Conservation (phyloP, 2,329 filamentous ascomycete genomes). For the Nannizziopsis arthrosporioides region DNA sequence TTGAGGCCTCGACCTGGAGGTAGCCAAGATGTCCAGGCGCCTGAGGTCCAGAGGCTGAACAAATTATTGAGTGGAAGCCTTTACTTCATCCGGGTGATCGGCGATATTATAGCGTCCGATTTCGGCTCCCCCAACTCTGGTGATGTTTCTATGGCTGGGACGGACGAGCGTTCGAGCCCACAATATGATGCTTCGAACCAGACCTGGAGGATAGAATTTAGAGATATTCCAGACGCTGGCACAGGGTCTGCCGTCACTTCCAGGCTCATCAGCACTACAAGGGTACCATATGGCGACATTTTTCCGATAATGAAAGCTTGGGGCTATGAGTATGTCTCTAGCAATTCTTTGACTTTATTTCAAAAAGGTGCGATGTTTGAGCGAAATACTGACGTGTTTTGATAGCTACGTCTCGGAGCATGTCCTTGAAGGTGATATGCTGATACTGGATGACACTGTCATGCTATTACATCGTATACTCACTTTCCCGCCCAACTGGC, state of each 20-base stretch:
- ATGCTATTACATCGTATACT: conserved; percentile 47
- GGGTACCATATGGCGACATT: conserved; percentile 40
- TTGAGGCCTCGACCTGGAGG: conserved; percentile 32
- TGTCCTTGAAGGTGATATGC: conserved; percentile 45
- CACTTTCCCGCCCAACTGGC: conserved; percentile 31
- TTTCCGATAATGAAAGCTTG: conserved; percentile 40
- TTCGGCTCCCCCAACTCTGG: conserved; percentile 20
- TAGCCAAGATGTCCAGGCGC: conserved; percentile 35
- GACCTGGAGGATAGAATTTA: conserved; percentile 37
- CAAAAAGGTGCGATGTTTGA: not conserved
- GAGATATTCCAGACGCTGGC: conserved; percentile 41
- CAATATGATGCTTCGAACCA: conserved; percentile 29
- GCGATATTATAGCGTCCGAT: conserved; percentile 30
- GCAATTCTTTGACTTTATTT: conserved; percentile 7
- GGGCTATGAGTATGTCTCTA: conserved; percentile 41
- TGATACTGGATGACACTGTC: conserved; percentile 47
- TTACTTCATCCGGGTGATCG: conserved; percentile 44
- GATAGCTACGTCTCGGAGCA: conserved; percentile 47
- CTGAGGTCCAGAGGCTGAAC: conserved; percentile 36
- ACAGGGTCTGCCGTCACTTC: conserved; percentile 44
- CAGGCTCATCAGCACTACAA: conserved; percentile 40
- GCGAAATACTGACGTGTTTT: not conserved
- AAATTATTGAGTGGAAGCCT: conserved; percentile 41
- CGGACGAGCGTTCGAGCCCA: conserved; percentile 10
- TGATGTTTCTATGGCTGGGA: conserved; percentile 10